Conservation (phyloP, 2,329 filamentous ascomycete species). For the Alternaria arbusti region DNA sequence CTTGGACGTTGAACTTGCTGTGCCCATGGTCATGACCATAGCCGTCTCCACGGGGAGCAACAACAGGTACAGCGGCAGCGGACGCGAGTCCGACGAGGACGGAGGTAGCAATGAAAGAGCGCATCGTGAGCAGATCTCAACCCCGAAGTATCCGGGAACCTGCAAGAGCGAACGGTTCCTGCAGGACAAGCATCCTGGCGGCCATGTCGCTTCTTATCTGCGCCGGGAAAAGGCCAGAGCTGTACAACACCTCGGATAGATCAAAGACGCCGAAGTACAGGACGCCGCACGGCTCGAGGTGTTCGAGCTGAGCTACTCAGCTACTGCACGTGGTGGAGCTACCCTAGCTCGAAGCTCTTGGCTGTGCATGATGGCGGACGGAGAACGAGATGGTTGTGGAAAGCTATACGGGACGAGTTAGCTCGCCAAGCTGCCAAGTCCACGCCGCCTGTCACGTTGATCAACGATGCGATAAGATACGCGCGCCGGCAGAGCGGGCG, state of each 20-base stretch:
- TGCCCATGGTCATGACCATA: slow-evolving; percentile 16
- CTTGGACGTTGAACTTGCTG: slow-evolving; percentile 42
- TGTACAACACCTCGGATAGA: slow-evolving; percentile 11
- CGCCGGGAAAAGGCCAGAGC: slow-evolving; percentile 1
- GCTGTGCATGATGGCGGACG: slow-evolving; percentile 11
- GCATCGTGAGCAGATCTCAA: slow-evolving; percentile 31
- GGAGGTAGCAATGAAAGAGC: slow-evolving; percentile 32
- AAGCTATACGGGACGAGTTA: slow-evolving; percentile 14
- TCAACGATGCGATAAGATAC: slow-evolving; percentile 18
- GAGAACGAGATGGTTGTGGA: slow-evolving; percentile 11
- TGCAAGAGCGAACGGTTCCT: slow-evolving; percentile 24
- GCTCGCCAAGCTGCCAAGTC: slow-evolving; percentile 29
- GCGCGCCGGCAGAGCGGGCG: slow-evolving; percentile 5
- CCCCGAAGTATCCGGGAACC: slow-evolving; percentile 7
- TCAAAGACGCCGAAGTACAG: slow-evolving; percentile 10
- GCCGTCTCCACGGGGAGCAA: slow-evolving; percentile 21
- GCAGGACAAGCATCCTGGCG: slow-evolving; percentile 16
- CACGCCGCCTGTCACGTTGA: slow-evolving; percentile 22
- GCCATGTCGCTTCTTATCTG: slow-evolving; percentile 33
- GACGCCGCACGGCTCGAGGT: slow-evolving; percentile 20
- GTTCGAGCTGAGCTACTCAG: slow-evolving; percentile 20
- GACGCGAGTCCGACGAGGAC: slow-evolving; percentile 37
- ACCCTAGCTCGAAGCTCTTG: slow-evolving; percentile 18
- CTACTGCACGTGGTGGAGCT: slow-evolving; percentile 35
- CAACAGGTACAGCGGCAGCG: slow-evolving; percentile 36